Evolutionary conservation across 768 basidiomycete genomes (phyloP).

Genomic region (Lactarius psammicola): DNA sequence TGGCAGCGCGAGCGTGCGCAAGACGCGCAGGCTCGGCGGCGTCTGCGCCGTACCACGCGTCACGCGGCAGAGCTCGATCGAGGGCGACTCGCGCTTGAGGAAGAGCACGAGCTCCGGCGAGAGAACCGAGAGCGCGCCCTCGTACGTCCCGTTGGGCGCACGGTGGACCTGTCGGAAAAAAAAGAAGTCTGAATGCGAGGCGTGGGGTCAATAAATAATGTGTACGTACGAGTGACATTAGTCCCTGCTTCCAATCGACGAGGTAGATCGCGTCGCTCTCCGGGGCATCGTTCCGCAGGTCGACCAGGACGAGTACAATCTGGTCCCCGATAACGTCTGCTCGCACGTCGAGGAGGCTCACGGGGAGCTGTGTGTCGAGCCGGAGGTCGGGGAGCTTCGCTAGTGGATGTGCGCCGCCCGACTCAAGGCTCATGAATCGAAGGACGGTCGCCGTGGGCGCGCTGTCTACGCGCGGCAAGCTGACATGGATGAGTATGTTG

Average conservation of each 20-base stretch:
- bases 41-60: background rate
- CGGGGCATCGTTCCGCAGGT: background rate
- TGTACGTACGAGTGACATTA: slow-evolving; percentile 9
- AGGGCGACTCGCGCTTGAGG: slow-evolving; percentile 10
- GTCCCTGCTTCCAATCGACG: slow-evolving; percentile 14
- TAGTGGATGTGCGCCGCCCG: slow-evolving; percentile 5
- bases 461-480: slow-evolving; percentile 1
- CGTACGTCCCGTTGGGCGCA: slow-evolving; percentile 20
- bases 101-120: slow-evolving; percentile 16
- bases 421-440: slow-evolving; percentile 21
- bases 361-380: slow-evolving; percentile 13
- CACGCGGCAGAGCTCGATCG: slow-evolving; percentile 20
- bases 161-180: slow-evolving; percentile 7
- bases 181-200: background rate
- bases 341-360: slow-evolving; percentile 11
- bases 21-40: background rate
- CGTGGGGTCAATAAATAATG: too few relatives aligned
- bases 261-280: slow-evolving; percentile 4
- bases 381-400: slow-evolving; percentile 8
- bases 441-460: slow-evolving; percentile 2
- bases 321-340: slow-evolving; percentile 7
- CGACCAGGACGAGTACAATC: slow-evolving; percentile 4
- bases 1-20: slow-evolving; percentile 21
- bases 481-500: background rate
- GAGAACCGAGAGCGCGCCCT: slow-evolving; percentile 21